Base-by-base conservation (phyloP, 805 yeast species). In the Kuraishia hungarica region DNA sequence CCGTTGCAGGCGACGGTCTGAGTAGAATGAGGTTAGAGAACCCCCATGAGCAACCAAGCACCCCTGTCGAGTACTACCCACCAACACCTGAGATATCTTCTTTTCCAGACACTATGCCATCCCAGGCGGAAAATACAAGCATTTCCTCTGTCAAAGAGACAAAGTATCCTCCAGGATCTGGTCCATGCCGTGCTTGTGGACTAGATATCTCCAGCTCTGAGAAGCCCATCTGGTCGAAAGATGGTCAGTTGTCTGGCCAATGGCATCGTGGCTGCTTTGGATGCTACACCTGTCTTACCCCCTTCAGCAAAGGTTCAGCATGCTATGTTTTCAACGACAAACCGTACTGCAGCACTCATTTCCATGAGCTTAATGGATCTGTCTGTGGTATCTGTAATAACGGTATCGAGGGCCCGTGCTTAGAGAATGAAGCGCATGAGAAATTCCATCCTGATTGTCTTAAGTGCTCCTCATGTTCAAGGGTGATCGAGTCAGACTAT, bases 201-300 rank as follows among this genome's bases (percentile, higher is more conserved):
- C 57, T 67, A 50, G 73, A 69, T n/a, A 83, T 92, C 29, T 59
- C 60, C 1, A 76, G 82, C 0, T 57, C 59, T 10, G 68, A 67
- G 53, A 89, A 86, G 64, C 77, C 94, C 0, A 87, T 93, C 20
- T 87, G 84, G 70, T 89, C 97, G n/a, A 87, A 84, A 61, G 88
- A 87, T 55, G 87, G 85, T n/a, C 91, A 85, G 63, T 72, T 87
- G 51, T 80, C 89, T 1, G 98, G 97, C 0, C 93, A 91, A 66
- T 94, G 98, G 98, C 99, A 94, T 66, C 77, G 96, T 47, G 70
- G 76, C 17, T 94, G 99, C 67, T 93, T 94, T 74, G 72, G 73
- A 15, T 94, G 99, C 73, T 70, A 76, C 20, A 69, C 74, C 13
- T 93, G 98, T 72, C 69, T 69, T 8, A 64, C 75, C 1, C 69